Evolutionary conservation across 2,329 filamentous ascomycete genomes (phyloP).

Genomic region (Aspergillus fumigatus): DNA sequence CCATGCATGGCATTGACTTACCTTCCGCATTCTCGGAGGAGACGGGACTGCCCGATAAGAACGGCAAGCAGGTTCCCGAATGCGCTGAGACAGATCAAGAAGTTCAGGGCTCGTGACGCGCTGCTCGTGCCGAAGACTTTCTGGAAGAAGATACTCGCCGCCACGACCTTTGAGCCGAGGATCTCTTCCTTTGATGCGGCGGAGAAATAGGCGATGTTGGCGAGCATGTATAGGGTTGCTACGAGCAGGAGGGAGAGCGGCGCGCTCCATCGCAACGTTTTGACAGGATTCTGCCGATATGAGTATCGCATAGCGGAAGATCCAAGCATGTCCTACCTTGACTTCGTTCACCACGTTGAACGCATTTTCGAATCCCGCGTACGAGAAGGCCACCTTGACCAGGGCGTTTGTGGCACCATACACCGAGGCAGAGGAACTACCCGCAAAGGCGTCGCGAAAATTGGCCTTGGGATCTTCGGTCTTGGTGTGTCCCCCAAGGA

Average conservation of each 20-base stretch:
- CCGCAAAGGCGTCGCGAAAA: constrained; percentile 53
- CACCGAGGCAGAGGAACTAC: constrained; percentile 39
- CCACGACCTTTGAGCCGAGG: constrained; percentile 49
- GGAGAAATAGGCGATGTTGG: constrained; percentile 59
- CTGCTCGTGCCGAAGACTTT: constrained; percentile 51
- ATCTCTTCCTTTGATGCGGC: constrained; percentile 54
- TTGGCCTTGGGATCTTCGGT: constrained; percentile 51
- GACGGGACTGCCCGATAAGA: constrained; percentile 51
- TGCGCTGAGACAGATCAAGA: constrained; percentile 53
- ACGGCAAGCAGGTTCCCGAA: constrained; percentile 58
- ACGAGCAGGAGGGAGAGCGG: constrained; percentile 50
- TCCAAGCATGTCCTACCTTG: constrained; percentile 29
- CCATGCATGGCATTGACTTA: constrained; percentile 11
- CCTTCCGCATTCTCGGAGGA: constrained; percentile 58
- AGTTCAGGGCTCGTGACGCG: constrained; percentile 52
- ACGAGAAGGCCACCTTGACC: constrained; percentile 57
- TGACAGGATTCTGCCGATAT: constrained; percentile 49
- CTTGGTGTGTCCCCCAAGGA: constrained; percentile 53
- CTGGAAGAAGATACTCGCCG: constrained; percentile 56
- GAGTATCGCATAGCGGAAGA: neutral
- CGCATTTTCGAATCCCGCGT: constrained; percentile 54
- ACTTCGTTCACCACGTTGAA: constrained; percentile 62
- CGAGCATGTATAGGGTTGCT: constrained; percentile 53
- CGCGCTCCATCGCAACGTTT: constrained; percentile 49
- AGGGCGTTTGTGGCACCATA: constrained; percentile 54